A percentile compares a stretch with the other conserved stretches of the same genome.
phyloP scores from a whole-genome alignment of 179 eudicot species.

The Amaranthus tricolor region DNA sequence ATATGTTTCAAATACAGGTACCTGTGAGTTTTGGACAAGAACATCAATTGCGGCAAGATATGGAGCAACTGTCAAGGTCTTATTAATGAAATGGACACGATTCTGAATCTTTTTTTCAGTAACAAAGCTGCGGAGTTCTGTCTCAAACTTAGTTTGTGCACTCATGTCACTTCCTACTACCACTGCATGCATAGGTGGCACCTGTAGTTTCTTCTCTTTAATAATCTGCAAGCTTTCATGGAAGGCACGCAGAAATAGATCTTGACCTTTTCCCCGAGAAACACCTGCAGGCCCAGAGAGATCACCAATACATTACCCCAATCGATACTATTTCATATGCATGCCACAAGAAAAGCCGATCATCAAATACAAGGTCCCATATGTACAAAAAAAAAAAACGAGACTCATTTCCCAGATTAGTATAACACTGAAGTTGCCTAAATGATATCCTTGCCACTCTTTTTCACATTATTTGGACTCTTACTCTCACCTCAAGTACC shows the following conservation, averaged over 20 bases:
- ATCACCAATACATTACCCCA: background rate
- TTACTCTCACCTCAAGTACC: no score
- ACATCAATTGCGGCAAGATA: constrained; percentile 89
- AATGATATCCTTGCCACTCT: background rate
- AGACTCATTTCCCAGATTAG: constrained; percentile 1
- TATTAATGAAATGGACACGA: constrained; percentile 83
- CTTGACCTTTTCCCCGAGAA: constrained; percentile 96
- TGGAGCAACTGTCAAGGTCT: constrained; percentile 85
- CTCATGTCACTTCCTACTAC: constrained; percentile 90
- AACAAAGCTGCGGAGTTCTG: constrained; percentile 77
- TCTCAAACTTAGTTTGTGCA: constrained; percentile 82
- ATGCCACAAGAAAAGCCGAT: background rate
- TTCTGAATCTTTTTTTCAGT: constrained; percentile 60
- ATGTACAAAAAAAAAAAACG: background rate
- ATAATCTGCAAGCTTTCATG: constrained; percentile 73
- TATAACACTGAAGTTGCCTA: background rate
- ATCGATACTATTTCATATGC: background rate
- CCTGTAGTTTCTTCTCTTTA: constrained; percentile 66
- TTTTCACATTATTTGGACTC: no score
- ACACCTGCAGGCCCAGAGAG: constrained; percentile 57
- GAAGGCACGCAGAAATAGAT: constrained; percentile 79
- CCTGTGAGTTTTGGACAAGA: constrained; percentile 95
- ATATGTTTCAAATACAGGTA: constrained; percentile 20
- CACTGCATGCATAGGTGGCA: constrained; percentile 86
- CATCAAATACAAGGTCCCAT: background rate